phyloP scores from a whole-genome alignment of 345 rosid species.

The Clausena lansium region DNA sequence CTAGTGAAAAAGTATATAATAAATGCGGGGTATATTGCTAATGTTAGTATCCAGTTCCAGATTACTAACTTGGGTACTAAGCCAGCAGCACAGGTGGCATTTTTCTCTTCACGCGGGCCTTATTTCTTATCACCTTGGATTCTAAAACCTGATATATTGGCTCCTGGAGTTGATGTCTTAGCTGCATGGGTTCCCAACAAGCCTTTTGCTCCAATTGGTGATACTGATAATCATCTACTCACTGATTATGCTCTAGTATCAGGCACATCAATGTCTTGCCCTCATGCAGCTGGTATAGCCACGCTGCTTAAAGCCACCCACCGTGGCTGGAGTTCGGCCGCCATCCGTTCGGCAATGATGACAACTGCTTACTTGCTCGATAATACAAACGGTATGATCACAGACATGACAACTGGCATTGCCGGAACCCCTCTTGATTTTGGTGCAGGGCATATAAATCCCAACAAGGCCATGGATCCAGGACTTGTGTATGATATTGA shows the following conservation, averaged over 20 bases:
- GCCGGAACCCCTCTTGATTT: conserved; percentile 48
- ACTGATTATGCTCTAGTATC: conserved; percentile 35
- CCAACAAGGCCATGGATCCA: conserved; percentile 41
- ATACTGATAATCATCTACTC: conserved; percentile 31
- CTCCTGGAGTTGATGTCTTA: conserved; percentile 41
- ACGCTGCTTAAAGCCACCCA: conserved; percentile 36
- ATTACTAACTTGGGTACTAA: conserved; percentile 27
- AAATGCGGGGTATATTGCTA: conserved; percentile 8
- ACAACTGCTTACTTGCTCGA: conserved; percentile 32
- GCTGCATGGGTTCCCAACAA: conserved; percentile 46
- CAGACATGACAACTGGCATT: conserved; percentile 33
- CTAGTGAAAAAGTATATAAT: conserved; percentile 28
- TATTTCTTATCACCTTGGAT: conserved; percentile 37
- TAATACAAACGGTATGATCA: conserved; percentile 26
- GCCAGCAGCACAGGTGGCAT: conserved; percentile 43
- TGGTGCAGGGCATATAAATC: conserved; percentile 48
- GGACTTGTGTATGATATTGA: conserved; percentile 44
- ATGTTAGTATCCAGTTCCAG: conserved; percentile 28
- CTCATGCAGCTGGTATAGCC: conserved; percentile 40
- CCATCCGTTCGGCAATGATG: conserved; percentile 54
- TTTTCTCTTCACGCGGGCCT: conserved; percentile 44
- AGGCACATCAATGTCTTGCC: conserved; percentile 52
- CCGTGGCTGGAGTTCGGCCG: conserved; percentile 37
- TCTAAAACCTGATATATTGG: conserved; percentile 46
- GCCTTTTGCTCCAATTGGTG: conserved; percentile 23